phyloP scores from a whole-genome alignment of 2,329 filamentous ascomycete genomes.

The Xylaria sp. region DNA sequence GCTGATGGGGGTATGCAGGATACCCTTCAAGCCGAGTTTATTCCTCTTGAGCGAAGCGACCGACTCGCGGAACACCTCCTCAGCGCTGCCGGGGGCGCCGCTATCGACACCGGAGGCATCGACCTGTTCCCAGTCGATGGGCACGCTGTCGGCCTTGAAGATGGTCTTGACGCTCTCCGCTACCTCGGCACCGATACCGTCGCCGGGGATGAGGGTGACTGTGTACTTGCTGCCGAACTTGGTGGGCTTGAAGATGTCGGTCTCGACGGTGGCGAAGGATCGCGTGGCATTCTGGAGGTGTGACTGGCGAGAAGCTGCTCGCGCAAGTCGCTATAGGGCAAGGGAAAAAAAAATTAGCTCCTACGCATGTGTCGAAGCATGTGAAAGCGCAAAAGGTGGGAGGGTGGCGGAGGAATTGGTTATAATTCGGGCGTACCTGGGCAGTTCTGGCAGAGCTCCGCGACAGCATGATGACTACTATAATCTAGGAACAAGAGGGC shows the following conservation, averaged over 20 bases:
- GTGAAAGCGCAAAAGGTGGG: constrained; percentile 34
- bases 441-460: constrained; percentile 66
- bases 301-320: constrained; percentile 58
- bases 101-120: constrained; percentile 92
- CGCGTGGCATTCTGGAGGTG: constrained; percentile 56
- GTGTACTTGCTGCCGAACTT: constrained; percentile 99
- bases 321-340: constrained; percentile 60
- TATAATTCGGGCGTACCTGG: constrained; percentile 59
- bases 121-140: constrained; percentile 98
- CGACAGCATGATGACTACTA: constrained; percentile 61
- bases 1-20: constrained; percentile 96
- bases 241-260: constrained; percentile 98
- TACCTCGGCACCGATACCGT: constrained; percentile 97
- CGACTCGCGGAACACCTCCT: constrained; percentile 94
- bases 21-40: constrained; percentile 99
- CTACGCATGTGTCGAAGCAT: constrained; percentile 24
- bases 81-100: constrained; percentile 81
- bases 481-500: constrained; percentile 22
- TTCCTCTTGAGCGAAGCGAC: constrained; percentile 96
- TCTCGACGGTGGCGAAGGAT: constrained; percentile 82
- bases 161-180: constrained; percentile 98
- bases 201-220: constrained; percentile 96
- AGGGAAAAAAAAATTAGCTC: constrained; percentile 20
- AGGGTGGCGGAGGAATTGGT: constrained; percentile 1
- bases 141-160: constrained; percentile 99